Conservation (phyloP, 2,329 filamentous ascomycete species). For the Gliomastix tumulicola region DNA sequence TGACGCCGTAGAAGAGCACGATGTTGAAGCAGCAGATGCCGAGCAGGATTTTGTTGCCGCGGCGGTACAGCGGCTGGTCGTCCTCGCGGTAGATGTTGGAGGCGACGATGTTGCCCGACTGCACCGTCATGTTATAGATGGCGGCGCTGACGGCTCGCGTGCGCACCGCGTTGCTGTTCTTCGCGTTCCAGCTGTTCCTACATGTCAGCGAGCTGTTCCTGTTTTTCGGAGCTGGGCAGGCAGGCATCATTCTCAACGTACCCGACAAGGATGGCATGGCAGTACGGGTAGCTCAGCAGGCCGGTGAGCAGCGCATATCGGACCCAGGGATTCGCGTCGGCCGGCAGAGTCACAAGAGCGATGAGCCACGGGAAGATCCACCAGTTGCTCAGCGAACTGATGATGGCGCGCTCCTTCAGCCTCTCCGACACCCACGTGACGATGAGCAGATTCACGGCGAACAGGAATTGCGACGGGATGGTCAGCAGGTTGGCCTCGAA, state of each 20-base stretch:
- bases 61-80: constrained; percentile 43
- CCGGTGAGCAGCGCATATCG: constrained; percentile 23
- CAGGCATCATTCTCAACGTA: too few species aligned
- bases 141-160: constrained; percentile 55
- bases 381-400: constrained; percentile 37
- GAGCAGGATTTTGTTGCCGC: constrained; percentile 42
- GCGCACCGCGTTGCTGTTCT: constrained; percentile 55
- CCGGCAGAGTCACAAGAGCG: constrained; percentile 30
- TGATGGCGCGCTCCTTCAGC: constrained; percentile 33
- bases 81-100: constrained; percentile 36
- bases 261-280: constrained; percentile 38
- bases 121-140: constrained; percentile 51
- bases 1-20: constrained; percentile 32
- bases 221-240: too few species aligned
- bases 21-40: constrained; percentile 40
- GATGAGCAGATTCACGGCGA: constrained; percentile 37
- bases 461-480: constrained; percentile 35
- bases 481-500: constrained; percentile 38
- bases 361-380: constrained; percentile 44
- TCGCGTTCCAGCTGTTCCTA: constrained; percentile 51
- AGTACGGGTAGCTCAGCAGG: constrained; percentile 31
- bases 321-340: constrained; percentile 13
- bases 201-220: too few species aligned
- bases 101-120: constrained; percentile 32
- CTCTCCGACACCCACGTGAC: constrained; percentile 36